Percentiles rank a stretch among this genome's conserved stretches.
These are phyloP conservation scores for Boletellus deceptivus DNA, from an alignment of 1,284 basidiomycete species.

Conservation along the genomic window DNA sequence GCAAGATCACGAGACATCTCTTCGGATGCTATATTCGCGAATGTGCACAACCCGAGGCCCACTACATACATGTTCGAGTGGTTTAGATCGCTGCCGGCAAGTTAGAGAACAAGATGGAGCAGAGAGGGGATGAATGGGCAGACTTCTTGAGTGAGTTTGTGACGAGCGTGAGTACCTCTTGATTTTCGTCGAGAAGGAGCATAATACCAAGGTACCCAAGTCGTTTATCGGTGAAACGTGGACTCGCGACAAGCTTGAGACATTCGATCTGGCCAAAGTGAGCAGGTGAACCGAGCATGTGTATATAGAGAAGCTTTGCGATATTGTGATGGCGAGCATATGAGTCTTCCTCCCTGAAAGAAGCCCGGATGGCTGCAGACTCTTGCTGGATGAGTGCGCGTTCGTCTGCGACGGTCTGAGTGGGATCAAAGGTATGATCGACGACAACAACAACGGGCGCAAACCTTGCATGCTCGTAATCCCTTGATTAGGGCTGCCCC, in stretches of 20 bases:
- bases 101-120: not conserved
- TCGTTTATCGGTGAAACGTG: conserved; percentile 95
- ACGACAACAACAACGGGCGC: conserved; percentile 11
- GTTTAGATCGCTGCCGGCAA: conserved; percentile 87
- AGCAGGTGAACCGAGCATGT: conserved; percentile 99
- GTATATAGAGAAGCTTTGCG: conserved; percentile 98
- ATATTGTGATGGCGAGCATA: conserved; percentile 95
- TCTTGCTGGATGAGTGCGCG: conserved; percentile 97
- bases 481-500: conserved; percentile 88
- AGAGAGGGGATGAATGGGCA: conserved; percentile 30
- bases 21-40: conserved; percentile 98
- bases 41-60: conserved; percentile 95
- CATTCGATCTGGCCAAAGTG: conserved; percentile 99
- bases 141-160: conserved; percentile 99
- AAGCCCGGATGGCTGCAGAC: conserved; percentile 95
- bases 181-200: conserved; percentile 96
- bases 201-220: conserved; percentile 98
- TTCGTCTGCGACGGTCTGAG: conserved; percentile 96
- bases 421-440: conserved; percentile 21
- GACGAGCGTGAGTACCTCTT: conserved; percentile 95
- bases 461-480: conserved; percentile 88
- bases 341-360: conserved; percentile 96
- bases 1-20: conserved; percentile 97
- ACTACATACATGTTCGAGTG: conserved; percentile 99
- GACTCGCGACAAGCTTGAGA: conserved; percentile 97